Evolutionary conservation across 75 land plant genomes (phyloP), one percentile per base, ranked within the genome.

Genomic region (Pinus albicaulis): DNA sequence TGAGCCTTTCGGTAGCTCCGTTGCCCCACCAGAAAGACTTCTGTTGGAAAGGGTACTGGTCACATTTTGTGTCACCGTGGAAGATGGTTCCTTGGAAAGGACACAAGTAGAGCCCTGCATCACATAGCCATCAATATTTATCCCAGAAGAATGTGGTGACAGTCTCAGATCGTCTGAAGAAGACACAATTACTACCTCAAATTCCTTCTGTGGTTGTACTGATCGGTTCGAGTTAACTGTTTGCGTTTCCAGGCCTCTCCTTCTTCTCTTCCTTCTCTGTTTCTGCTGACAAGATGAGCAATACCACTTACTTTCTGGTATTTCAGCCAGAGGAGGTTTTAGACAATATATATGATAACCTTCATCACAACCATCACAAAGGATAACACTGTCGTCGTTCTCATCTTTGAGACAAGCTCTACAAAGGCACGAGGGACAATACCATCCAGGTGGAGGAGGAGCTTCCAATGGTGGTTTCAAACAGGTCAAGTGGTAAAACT

Each of bases 301-400:
- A 75, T 82, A 94, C 99, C 99, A 96, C 11, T 87, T 81, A 7
- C 99, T 93, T 68, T 78, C 74, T 15, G 99, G 99, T 55, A 94
- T 85, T 14, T 88, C 73, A 64, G 68, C 57, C 3, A 75, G 90
- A n/a, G 93, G 89, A 34, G 99, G 99, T 17, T 72, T 76, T 88
- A 92, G 79, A 82, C 99, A 96, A 71, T 96, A 90, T 22, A 77
- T 86, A 77, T 96, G 99, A 76, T 92, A 90, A 11, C 87, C 98
- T 72, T 90, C 88, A 85, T 96, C 98, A 86, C 99, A 96, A 74
- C 80, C 89, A 83, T 96, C 99, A 82, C 99, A 96, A 4, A 96
- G 34, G 34, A 90, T 81, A 44, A 96, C 89, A 52, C 79, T 79
- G 10, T 92, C 91, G 77, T 96, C 94, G 57, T 96, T 90, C 74